These are phyloP conservation scores for Nothophytophthora sp. DNA, from an alignment of 352 stramenopile species.

Conservation along the genomic window DNA sequence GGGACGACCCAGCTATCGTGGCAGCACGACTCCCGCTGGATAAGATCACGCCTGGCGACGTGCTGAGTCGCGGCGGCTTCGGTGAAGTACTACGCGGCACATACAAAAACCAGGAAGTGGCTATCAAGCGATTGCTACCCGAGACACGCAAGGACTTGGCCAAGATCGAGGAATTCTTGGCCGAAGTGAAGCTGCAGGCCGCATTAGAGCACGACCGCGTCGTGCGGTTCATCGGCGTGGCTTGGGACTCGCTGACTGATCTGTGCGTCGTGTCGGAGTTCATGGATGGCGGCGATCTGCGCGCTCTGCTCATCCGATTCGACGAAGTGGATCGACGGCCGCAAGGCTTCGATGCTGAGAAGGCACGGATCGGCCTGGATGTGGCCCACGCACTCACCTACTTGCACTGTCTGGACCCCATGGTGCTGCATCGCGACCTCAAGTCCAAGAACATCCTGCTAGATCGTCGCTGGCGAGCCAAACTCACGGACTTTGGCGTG, in stretches of 20 bases:
- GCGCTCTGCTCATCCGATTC: conserved; percentile 32
- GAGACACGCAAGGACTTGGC: conserved; percentile 41
- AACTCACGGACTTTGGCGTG: conserved; percentile 62
- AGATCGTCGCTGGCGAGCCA: conserved; percentile 38
- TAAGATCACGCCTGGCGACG: conserved; percentile 24
- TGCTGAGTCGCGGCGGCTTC: conserved; percentile 50
- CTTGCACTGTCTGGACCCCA: conserved; percentile 51
- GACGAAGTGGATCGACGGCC: conserved; percentile 20
- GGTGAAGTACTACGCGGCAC: conserved; percentile 43
- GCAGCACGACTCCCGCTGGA: conserved; percentile 52
- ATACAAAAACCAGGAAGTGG: conserved; percentile 39
- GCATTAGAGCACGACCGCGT: conserved; percentile 34
- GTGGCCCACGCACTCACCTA: conserved; percentile 63
- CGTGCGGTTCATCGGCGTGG: conserved; percentile 39
- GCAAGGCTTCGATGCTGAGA: conserved; percentile 39
- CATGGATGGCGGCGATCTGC: conserved; percentile 46
- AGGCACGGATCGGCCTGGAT: conserved; percentile 56
- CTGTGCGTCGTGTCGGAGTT: conserved; percentile 45
- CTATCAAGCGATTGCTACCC: conserved; percentile 49
- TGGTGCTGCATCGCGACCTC: conserved; percentile 46
- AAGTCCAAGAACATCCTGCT: conserved; percentile 56
- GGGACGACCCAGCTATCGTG: conserved; percentile 49
- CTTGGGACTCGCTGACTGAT: conserved; percentile 41
- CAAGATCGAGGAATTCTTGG: conserved; percentile 52
- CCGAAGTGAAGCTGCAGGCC: conserved; percentile 47